A percentile compares a stretch with the other conserved stretches of the same genome.
Evolutionary conservation across 225 moss, liverwort and hornwort genomes (phyloP).

Genomic region (Straminergon stramineum): DNA sequence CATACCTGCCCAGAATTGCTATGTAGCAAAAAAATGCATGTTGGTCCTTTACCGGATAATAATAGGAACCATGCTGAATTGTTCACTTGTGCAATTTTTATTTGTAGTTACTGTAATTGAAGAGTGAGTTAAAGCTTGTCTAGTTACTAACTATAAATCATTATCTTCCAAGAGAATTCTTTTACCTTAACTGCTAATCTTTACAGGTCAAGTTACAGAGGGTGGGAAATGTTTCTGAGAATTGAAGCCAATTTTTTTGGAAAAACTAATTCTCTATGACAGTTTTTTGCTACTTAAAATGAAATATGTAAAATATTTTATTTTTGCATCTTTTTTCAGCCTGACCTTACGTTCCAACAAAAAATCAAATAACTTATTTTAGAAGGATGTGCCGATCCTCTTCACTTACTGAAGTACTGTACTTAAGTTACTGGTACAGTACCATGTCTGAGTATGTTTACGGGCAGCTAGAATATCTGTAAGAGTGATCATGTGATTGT

Average conservation of each 20-base stretch:
- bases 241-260: background rate
- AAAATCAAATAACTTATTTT: background rate
- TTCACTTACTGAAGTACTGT: background rate
- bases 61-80: too few relatives aligned
- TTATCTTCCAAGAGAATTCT: background rate
- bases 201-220: background rate
- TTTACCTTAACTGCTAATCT: background rate
- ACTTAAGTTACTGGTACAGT: background rate
- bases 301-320: too few relatives aligned
- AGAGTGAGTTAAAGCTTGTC: background rate
- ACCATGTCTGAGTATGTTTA: background rate
- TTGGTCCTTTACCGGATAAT: too few relatives aligned
- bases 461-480: background rate
- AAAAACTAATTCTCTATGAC: rapidly evolving
- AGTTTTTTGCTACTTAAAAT: too few relatives aligned
- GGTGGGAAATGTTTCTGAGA: background rate
- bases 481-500: background rate
- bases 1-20: too few relatives aligned
- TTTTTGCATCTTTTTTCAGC: background rate
- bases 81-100: too few relatives aligned
- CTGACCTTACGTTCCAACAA: too few relatives aligned
- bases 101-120: too few relatives aligned
- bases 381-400: background rate
- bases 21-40: too few relatives aligned
- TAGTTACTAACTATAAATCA: background rate